Evolutionary conservation across 1,139 yeast genomes (phyloP).

Genomic region (Hyphopichia burtonii): DNA sequence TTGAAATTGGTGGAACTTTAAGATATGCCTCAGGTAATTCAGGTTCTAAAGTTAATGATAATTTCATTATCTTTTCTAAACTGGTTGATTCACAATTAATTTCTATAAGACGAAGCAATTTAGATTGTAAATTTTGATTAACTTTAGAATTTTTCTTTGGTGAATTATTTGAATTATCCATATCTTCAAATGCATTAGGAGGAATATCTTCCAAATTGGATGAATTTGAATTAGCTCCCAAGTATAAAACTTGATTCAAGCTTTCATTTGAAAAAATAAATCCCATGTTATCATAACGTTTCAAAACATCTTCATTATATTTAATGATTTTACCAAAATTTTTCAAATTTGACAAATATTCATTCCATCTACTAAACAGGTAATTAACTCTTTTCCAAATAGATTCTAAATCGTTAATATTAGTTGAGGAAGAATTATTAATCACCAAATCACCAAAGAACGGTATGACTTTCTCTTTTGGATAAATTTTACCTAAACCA

Average conservation of each 20-base stretch:
- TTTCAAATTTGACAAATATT: conserved; percentile 47
- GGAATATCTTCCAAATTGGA: conserved; percentile 28
- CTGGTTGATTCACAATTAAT: conserved; percentile 40
- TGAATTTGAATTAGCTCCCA: conserved; percentile 38
- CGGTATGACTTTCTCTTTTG: conserved; percentile 80
- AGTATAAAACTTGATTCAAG: conserved; percentile 43
- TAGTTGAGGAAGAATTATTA: conserved; percentile 31
- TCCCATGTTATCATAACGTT: conserved; percentile 46
- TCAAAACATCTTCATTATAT: conserved; percentile 44
- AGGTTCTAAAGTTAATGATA: conserved; percentile 40
- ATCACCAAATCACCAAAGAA: conserved; percentile 79
- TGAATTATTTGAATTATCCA: neutral
- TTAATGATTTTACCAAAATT: conserved; percentile 39
- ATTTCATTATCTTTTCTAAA: conserved; percentile 38
- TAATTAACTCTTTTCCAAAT: conserved; percentile 68
- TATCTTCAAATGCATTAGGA: conserved; percentile 9
- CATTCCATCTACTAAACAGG: conserved; percentile 82
- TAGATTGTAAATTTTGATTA: conserved; percentile 18
- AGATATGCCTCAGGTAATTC: conserved; percentile 42
- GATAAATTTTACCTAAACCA: conserved; percentile 75
- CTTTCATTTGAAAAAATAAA: conserved; percentile 48
- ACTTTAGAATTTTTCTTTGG: conserved; percentile 7
- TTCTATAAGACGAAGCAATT: conserved; percentile 35
- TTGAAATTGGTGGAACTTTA: conserved; percentile 10
- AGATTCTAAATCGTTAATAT: conserved; percentile 60